Percentiles rank a stretch among this genome's conserved stretches.
These are phyloP conservation scores for Fusarium albidum DNA, from an alignment of 2,329 filamentous ascomycete species.

Conservation along the genomic window DNA sequence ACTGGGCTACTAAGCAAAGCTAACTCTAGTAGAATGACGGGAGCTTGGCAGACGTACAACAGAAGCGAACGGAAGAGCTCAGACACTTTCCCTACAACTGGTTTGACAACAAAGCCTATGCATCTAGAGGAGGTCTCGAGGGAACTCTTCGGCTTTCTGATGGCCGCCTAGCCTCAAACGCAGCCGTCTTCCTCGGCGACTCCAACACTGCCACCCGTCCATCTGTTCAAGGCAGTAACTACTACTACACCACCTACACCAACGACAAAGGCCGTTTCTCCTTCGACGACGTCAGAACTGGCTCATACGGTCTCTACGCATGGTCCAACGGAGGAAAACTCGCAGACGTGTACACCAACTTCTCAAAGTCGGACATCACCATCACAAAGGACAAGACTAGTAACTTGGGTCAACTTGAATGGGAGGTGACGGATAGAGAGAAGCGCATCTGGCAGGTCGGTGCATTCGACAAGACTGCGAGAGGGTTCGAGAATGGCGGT, in stretches of 20 bases:
- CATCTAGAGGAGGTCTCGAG: slow-evolving; percentile 11
- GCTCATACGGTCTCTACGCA: slow-evolving; percentile 14
- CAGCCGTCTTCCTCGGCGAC: slow-evolving; percentile 18
- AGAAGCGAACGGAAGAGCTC: slow-evolving; percentile 9
- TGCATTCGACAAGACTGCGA: slow-evolving; percentile 20
- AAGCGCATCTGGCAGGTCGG: slow-evolving; percentile 24
- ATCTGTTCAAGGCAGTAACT: slow-evolving; percentile 33
- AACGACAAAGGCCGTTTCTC: slow-evolving; percentile 20
- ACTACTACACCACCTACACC: slow-evolving; percentile 21
- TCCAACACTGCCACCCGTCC: slow-evolving; percentile 9
- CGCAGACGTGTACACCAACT: slow-evolving; percentile 23
- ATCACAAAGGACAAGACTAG: slow-evolving; percentile 17
- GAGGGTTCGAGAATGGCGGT: slow-evolving; percentile 22
- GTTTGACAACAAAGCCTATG: slow-evolving; percentile 12
- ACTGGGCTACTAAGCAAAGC: not conserved
- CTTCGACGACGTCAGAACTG: slow-evolving; percentile 14
- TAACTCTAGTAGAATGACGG: slow-evolving; percentile 16
- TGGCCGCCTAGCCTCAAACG: slow-evolving; percentile 13
- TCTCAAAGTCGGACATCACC: slow-evolving; percentile 11
- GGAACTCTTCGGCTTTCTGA: slow-evolving; percentile 20
- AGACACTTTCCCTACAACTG: slow-evolving; percentile 19
- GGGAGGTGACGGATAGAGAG: slow-evolving; percentile 7
- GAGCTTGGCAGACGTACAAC: slow-evolving; percentile 6
- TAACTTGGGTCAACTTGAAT: slow-evolving; percentile 10
- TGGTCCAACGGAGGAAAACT: slow-evolving; percentile 21